A percentile compares a stretch with the other conserved stretches of the same genome.
phyloP scores from a whole-genome alignment of 495 filamentous ascomycete genomes.

The Terfezia boudieri region DNA sequence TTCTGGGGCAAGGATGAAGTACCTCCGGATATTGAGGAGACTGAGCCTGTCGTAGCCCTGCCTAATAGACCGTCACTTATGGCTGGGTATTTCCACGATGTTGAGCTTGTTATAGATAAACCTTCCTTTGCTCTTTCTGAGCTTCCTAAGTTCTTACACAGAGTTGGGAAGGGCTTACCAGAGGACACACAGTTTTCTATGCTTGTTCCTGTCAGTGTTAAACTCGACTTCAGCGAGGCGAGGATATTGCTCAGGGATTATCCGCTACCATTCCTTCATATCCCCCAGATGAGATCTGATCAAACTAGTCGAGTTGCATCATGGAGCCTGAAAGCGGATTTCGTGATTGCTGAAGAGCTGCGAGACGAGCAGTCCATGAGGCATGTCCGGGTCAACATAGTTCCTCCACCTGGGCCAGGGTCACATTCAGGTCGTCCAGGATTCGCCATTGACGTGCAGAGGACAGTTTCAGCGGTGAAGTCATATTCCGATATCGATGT shows the following conservation, averaged over 20 bases:
- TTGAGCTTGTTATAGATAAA: conserved; percentile 73
- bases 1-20: conserved; percentile 72
- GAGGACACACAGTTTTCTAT: conserved; percentile 71
- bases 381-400: conserved; percentile 60
- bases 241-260: conserved; percentile 74
- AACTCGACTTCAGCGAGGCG: conserved; percentile 79
- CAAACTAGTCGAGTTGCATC: conserved; percentile 65
- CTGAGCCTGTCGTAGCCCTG: conserved; percentile 66
- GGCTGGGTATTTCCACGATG: conserved; percentile 57
- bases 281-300: conserved; percentile 56
- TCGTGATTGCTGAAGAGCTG: conserved; percentile 91
- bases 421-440: conserved; percentile 22
- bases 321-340: conserved; percentile 68
- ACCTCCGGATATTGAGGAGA: conserved; percentile 56
- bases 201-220: conserved; percentile 70
- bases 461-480: conserved; percentile 87
- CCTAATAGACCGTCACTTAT: conserved; percentile 71
- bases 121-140: conserved; percentile 70
- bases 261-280: conserved; percentile 73
- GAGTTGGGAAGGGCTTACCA: conserved; percentile 89
- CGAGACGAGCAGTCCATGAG: conserved; percentile 54
- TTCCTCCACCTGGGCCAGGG: conserved; percentile 35
- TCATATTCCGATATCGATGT: conserved; percentile 80
- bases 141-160: conserved; percentile 59
- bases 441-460: conserved; percentile 64